Percentiles rank a stretch among this genome's conserved stretches.
phyloP scores from a whole-genome alignment of 441 rosid genomes.

The Macaranga tanarius region DNA sequence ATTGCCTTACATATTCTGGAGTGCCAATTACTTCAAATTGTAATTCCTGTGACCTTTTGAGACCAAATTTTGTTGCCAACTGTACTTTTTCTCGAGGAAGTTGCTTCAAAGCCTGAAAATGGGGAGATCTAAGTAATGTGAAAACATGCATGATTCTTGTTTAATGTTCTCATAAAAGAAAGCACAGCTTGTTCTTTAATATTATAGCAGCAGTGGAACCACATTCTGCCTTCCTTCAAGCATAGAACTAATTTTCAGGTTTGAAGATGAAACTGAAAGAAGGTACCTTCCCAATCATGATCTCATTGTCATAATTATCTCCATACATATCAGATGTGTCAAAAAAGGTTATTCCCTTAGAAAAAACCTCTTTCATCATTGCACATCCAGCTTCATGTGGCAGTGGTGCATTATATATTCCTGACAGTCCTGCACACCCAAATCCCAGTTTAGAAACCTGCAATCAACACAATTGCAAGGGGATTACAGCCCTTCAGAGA shows the following conservation, averaged over 20 bases:
- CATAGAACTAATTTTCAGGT: slow-evolving; percentile 1
- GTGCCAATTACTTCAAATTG: slow-evolving; percentile 33
- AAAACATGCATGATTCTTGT: background rate
- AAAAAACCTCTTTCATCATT: slow-evolving; percentile 37
- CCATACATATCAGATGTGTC: slow-evolving; percentile 51
- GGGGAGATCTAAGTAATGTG: background rate
- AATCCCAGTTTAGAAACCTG: slow-evolving; percentile 52
- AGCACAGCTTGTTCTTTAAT: background rate
- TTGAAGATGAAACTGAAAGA: background rate
- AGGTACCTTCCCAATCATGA: slow-evolving; percentile 46
- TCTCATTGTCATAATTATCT: slow-evolving; percentile 38
- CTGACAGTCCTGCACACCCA: slow-evolving; percentile 51
- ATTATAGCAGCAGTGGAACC: background rate
- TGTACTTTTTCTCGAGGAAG: slow-evolving; percentile 50
- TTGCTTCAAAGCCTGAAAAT: slow-evolving; percentile 39
- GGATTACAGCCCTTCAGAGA: background rate
- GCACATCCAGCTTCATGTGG: slow-evolving; percentile 48
- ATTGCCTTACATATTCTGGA: slow-evolving; percentile 45
- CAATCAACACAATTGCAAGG: background rate
- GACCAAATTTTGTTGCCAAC: slow-evolving; percentile 51
- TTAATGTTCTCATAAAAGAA: too few relatives aligned
- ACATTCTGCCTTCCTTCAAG: background rate
- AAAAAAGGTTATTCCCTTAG: slow-evolving; percentile 46
- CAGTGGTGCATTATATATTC: slow-evolving; percentile 42
- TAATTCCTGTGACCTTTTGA: slow-evolving; percentile 9